Base-by-base conservation (phyloP, 257 asterid species). In the Linaria vulgaris region DNA sequence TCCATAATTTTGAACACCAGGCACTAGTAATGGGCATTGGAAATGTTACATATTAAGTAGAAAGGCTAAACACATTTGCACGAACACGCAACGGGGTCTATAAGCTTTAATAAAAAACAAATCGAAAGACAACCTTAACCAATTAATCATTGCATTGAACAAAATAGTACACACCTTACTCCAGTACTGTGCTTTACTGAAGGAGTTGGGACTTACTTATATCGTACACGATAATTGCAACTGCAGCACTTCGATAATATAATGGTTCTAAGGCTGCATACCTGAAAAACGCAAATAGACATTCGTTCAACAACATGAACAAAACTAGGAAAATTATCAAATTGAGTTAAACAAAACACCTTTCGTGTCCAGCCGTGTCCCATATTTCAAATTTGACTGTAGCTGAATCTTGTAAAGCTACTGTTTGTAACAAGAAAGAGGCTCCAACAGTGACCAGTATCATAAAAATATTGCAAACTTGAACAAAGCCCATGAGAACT, bases 331-430 rank as follows among this genome's bases (percentile, higher is more conserved):
- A 12, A 61, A 67, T 24, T n/a, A n/a, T 50, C 19, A 12, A 48
- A 19, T 34, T 3, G 41, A 14, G 20, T 27, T 61, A 68, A 64
- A 59, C 37, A 5, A 9, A 25, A 34, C 4, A 94, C 99, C 99
- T 94, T 77, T 94, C 99, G 76, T 94, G 99, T 30, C 99, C 99
- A 10, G 99, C 99, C 41, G 99, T 94, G 68, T 94, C 99, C 99
- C 99, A 94, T 81, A 94, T 94, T 84, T 94, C 99, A 77, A 87
- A 94, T 74, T 94, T 94, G 30, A 94, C 96, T 0, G 97, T 94
- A 8, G 96, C 85, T 53, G 96, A 90, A 74, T 94, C 99, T 67
- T 87, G 99, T 71, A 94, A 83, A 57, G 99, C 96, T 74, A 94
- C 76, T 9, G 97, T 94, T 83, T 94, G 99, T 61, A 95, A 94